These are phyloP conservation scores for Trichoderma brevicompactum DNA, from an alignment of 2,329 filamentous ascomycete species.

Conservation along the genomic window DNA sequence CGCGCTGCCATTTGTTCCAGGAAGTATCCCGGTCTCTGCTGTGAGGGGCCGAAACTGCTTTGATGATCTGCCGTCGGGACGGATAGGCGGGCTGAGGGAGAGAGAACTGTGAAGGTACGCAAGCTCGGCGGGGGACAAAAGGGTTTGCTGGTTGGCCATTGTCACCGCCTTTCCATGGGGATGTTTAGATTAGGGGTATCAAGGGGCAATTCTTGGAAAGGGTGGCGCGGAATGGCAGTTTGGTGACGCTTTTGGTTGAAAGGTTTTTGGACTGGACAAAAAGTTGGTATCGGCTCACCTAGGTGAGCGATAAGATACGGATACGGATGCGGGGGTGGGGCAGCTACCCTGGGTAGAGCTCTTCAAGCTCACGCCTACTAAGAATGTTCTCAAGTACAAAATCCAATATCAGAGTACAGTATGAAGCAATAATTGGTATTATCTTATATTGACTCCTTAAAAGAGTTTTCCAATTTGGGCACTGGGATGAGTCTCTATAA, in stretches of 20 bases:
- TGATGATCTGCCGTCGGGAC: constrained; percentile 80
- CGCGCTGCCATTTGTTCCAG: constrained; percentile 88
- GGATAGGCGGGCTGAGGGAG: constrained; percentile 78
- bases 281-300: constrained; percentile 36
- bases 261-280: constrained; percentile 35
- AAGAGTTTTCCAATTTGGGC: background rate
- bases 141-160: constrained; percentile 71
- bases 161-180: constrained; percentile 27
- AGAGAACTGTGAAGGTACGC: constrained; percentile 93
- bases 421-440: background rate
- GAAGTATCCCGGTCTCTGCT: constrained; percentile 88
- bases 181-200: background rate
- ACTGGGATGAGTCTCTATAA: background rate
- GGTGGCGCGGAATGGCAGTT: constrained; percentile 3
- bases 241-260: constrained; percentile 23
- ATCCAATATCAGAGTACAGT: no score
- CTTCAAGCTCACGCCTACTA: background rate
- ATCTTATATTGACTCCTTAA: background rate
- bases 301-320: constrained; percentile 44
- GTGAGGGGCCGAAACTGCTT: constrained; percentile 89
- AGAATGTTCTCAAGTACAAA: no score
- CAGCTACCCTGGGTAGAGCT: constrained; percentile 1
- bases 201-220: background rate
- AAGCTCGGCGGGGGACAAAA: constrained; percentile 93
- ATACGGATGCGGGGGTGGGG: constrained; percentile 34